phyloP scores from a whole-genome alignment of 2,329 filamentous ascomycete genomes.

The Rutstroemia sp. region DNA sequence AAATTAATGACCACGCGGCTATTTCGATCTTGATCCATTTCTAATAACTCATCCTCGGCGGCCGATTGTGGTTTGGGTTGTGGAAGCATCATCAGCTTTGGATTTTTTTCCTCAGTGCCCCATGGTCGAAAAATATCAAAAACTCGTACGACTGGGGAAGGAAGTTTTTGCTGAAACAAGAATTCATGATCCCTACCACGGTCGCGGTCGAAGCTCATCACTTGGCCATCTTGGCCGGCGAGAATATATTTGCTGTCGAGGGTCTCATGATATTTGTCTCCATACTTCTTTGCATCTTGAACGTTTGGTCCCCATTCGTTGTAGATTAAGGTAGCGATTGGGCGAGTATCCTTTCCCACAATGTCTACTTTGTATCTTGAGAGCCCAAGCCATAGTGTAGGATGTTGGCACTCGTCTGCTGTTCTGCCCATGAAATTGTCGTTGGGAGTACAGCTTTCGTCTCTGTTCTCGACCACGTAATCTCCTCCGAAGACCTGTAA shows the following conservation, averaged over 20 bases:
- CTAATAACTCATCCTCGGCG: constrained; percentile 39
- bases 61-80: constrained; percentile 64
- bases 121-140: constrained; percentile 79
- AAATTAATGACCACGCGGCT: constrained; percentile 78
- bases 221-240: constrained; percentile 73
- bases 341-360: constrained; percentile 64
- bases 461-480: constrained; percentile 57
- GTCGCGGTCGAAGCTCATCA: constrained; percentile 70
- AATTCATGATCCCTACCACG: constrained; percentile 24
- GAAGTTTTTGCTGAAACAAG: constrained; percentile 61
- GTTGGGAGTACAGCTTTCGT: constrained; percentile 65
- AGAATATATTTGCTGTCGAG: constrained; percentile 88
- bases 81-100: constrained; percentile 75
- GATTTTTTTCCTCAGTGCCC: constrained; percentile 60
- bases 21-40: constrained; percentile 41
- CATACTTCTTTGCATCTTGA: constrained; percentile 62
- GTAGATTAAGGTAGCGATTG: constrained; percentile 84
- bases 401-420: constrained; percentile 68
- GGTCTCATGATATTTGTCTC: constrained; percentile 63
- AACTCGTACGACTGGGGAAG: constrained; percentile 74
- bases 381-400: constrained; percentile 75
- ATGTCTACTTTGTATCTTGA: constrained; percentile 89
- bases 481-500: constrained; percentile 76
- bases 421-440: constrained; percentile 38
- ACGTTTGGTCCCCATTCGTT: constrained; percentile 94